Evolutionary conservation across 2,329 filamentous ascomycete species (phyloP).

Genomic region (Cercospora brassicicola): DNA sequence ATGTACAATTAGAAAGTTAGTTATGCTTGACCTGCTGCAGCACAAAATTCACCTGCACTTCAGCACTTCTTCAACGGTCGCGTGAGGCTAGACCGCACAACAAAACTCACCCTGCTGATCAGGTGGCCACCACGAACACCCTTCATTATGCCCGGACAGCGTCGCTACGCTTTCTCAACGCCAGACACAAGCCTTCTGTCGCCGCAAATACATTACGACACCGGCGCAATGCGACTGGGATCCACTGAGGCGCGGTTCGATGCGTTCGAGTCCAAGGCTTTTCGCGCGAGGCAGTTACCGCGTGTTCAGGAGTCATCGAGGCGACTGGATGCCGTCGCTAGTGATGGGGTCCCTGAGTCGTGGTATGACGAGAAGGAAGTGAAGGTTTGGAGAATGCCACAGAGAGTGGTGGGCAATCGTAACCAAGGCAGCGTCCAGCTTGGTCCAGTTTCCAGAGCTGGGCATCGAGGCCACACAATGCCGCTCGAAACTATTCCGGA

Average conservation of each 20-base stretch:
- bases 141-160: neutral
- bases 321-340: neutral
- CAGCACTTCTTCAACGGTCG: neutral
- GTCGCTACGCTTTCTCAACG: neutral
- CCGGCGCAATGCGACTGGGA: neutral
- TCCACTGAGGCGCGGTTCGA: neutral
- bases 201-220: neutral
- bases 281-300: neutral
- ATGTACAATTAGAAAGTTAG: neutral
- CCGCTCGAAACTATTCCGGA: neutral
- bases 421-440: neutral
- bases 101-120: neutral
- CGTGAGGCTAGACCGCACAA: neutral
- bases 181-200: neutral
- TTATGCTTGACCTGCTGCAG: neutral
- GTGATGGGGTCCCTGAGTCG: neutral
- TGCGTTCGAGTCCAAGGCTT: neutral
- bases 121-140: neutral
- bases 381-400: neutral
- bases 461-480: neutral
- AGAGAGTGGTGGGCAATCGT: neutral
- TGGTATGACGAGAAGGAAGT: neutral
- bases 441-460: neutral
- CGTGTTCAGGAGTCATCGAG: slow-evolving; percentile 1
- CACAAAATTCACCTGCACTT: neutral